A percentile compares a stretch with the other conserved stretches of the same genome.
phyloP scores from a whole-genome alignment of 1,139 yeast species.

The Komagataea norvegica region DNA sequence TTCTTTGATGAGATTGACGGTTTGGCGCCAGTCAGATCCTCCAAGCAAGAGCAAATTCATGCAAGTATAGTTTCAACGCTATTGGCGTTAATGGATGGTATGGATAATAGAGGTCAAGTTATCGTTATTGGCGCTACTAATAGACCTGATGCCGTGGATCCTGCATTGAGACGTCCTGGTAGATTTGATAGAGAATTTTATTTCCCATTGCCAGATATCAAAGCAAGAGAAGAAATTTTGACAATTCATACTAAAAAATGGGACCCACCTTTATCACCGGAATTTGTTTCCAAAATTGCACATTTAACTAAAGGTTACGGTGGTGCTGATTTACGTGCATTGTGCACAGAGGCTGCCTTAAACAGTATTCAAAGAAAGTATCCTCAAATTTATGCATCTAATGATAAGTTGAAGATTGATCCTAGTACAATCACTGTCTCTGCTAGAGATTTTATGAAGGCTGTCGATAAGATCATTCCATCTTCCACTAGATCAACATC shows the following conservation, averaged over 20 bases:
- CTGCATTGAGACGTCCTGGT: constrained; percentile 96
- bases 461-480: constrained; percentile 84
- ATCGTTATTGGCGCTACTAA: constrained; percentile 98
- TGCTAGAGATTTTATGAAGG: constrained; percentile 85
- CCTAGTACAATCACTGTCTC: constrained; percentile 68
- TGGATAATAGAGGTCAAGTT: constrained; percentile 96
- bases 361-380: constrained; percentile 86
- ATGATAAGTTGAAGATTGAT: constrained; percentile 69
- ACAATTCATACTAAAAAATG: constrained; percentile 85
- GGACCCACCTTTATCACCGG: constrained; percentile 63
- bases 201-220: constrained; percentile 85
- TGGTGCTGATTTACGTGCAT: constrained; percentile 93
- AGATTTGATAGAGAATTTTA: constrained; percentile 95
- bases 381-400: constrained; percentile 85
- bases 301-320: constrained; percentile 91
- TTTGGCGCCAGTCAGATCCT: constrained; percentile 93
- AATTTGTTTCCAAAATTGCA: constrained; percentile 66
- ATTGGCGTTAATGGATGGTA: constrained; percentile 96
- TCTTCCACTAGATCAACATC: constrained; percentile 86
- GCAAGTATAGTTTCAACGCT: constrained; percentile 95
- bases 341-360: constrained; percentile 94
- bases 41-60: constrained; percentile 96
- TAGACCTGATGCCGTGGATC: constrained; percentile 96
- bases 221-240: constrained; percentile 74
- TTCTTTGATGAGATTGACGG: constrained; percentile 98